Evolutionary conservation across 2,329 filamentous ascomycete species (phyloP).

Genomic region (Monilinia fructigena): DNA sequence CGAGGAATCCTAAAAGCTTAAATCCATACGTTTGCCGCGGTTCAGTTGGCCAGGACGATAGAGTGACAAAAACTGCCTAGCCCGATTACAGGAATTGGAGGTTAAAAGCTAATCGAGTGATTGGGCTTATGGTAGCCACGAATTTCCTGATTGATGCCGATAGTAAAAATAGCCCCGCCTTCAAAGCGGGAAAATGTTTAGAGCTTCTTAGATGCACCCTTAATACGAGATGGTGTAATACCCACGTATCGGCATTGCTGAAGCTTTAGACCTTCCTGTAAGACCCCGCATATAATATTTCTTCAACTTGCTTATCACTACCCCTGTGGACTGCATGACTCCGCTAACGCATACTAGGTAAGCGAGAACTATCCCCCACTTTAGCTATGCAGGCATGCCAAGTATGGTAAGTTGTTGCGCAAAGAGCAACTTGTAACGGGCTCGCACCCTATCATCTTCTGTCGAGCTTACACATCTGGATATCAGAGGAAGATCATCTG

Average conservation of each 20-base stretch:
- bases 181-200: neutral
- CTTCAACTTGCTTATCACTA: neutral
- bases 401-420: constrained; percentile 2
- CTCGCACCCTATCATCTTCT: neutral
- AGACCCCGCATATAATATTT: neutral
- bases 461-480: neutral
- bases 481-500: too few relatives aligned
- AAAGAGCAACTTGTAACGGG: constrained; percentile 3
- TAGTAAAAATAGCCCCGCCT: neutral
- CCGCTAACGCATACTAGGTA: neutral
- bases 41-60: neutral
- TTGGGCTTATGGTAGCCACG: neutral
- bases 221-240: too few relatives aligned
- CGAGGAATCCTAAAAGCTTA: neutral
- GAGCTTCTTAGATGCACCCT: neutral
- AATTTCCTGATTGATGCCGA: neutral
- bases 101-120: neutral
- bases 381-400: neutral
- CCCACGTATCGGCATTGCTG: neutral
- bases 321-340: too few relatives aligned
- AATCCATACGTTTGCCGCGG: neutral
- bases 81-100: neutral
- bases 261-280: neutral
- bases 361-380: neutral
- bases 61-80: too few relatives aligned